Evolutionary conservation across 2,329 filamentous ascomycete genomes (phyloP).

Genomic region (Plectosphaerella sp.): DNA sequence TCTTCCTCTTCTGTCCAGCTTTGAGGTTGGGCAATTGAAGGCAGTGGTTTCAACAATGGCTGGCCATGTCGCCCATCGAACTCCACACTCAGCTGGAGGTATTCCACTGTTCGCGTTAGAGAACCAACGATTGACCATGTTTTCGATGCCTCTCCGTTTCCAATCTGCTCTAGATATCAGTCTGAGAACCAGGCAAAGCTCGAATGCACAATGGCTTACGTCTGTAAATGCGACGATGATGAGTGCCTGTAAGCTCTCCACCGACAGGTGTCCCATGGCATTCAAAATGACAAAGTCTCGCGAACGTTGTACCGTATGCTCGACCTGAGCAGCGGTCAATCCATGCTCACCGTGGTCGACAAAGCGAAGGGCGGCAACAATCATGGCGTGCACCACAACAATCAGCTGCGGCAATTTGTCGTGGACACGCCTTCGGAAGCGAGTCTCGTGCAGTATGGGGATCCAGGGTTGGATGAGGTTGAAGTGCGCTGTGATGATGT

Average conservation of each 20-base stretch:
- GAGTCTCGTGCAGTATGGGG: constrained; percentile 27
- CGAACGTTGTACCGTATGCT: constrained; percentile 8
- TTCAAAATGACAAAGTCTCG: constrained; percentile 21
- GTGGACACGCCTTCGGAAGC: constrained; percentile 20
- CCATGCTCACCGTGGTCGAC: constrained; percentile 17
- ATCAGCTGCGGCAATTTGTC: constrained; percentile 21
- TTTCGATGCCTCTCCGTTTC: constrained; percentile 12
- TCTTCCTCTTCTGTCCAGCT: constrained; percentile 27
- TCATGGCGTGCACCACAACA: constrained; percentile 30
- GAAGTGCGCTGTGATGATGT: constrained; percentile 24
- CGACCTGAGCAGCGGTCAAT: constrained; percentile 12
- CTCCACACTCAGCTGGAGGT: constrained; percentile 13
- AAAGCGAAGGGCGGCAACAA: constrained; percentile 19
- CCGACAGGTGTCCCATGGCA: constrained; percentile 26
- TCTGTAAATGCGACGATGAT: constrained; percentile 32
- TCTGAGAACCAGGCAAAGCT: fast-evolving
- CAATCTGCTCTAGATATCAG: constrained; percentile 9
- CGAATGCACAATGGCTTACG: constrained; percentile 14
- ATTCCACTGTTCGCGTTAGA: constrained; percentile 13
- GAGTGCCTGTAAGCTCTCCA: constrained; percentile 30
- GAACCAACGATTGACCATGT: constrained; percentile 13
- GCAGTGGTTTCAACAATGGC: constrained; percentile 17
- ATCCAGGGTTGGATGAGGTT: constrained; percentile 34
- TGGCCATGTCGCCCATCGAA: constrained; percentile 8
- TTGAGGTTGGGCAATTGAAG: constrained; percentile 20